These are phyloP conservation scores for Sanghuangporus sanghuang DNA, from an alignment of 1,284 basidiomycete species.

Conservation along the genomic window DNA sequence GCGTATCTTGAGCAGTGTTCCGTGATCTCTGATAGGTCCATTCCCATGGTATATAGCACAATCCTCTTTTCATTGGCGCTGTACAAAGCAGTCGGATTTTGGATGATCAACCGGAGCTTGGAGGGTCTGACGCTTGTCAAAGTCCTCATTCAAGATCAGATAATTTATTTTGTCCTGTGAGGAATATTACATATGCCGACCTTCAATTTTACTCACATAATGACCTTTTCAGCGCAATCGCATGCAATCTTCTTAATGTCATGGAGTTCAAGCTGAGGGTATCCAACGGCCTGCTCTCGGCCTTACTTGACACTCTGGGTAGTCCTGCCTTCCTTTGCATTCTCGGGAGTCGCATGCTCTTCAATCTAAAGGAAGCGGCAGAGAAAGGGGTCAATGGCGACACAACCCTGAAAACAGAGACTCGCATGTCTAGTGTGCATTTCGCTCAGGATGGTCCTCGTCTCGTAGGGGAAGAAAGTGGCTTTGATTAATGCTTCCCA, in stretches of 20 bases:
- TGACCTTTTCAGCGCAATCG: background rate
- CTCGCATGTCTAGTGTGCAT: background rate
- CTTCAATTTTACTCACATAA: background rate
- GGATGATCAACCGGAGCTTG: background rate
- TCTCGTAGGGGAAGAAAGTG: background rate
- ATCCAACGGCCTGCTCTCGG: background rate
- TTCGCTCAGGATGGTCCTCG: background rate
- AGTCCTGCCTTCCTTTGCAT: background rate
- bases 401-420: background rate
- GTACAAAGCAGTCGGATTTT: background rate
- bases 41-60: background rate
- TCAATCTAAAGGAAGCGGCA: background rate
- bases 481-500: no score
- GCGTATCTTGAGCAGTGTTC: background rate
- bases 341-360: background rate
- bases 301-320: background rate
- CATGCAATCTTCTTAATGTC: background rate
- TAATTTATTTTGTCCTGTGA: background rate
- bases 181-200: background rate
- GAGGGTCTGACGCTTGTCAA: background rate
- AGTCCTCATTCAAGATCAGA: background rate
- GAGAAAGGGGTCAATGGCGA: background rate
- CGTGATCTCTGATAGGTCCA: background rate
- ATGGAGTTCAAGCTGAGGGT: background rate
- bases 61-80: background rate